Percentiles rank a stretch among this genome's conserved stretches.
Evolutionary conservation across 371 early-diverging fungal species (phyloP).

Genomic region (Mucor circinelloides): DNA sequence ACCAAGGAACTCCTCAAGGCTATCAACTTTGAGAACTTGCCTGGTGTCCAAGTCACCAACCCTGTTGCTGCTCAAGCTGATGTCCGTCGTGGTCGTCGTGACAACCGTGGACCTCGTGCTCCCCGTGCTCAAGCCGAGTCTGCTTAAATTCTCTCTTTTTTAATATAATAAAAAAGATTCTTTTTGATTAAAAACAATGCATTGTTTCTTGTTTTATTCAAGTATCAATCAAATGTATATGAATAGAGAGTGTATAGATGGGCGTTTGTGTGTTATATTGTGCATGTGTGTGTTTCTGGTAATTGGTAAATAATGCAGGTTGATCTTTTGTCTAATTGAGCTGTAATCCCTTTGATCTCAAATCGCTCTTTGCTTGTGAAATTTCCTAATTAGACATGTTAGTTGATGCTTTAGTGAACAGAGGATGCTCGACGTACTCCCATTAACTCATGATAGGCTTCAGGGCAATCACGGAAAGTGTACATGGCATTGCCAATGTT

Average conservation of each 20-base stretch:
- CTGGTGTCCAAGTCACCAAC: conserved; percentile 66
- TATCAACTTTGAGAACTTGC: conserved; percentile 88
- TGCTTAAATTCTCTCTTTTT: conserved; percentile 12
- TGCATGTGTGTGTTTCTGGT: background rate
- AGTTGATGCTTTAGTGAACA: background rate
- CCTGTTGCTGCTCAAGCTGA: conserved; percentile 46
- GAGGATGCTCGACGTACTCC: conserved; percentile 46
- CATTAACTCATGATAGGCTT: conserved; percentile 81
- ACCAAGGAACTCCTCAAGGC: conserved; percentile 93
- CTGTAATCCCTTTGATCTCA: conserved; percentile 61
- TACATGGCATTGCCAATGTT: conserved; percentile 84
- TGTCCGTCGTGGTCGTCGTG: conserved; percentile 35
- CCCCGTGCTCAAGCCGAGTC: conserved; percentile 23
- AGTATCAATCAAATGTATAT: too few relatives aligned
- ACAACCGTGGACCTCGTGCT: conserved; percentile 32
- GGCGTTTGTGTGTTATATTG: background rate
- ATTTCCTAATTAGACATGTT: conserved; percentile 55
- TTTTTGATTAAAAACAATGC: background rate
- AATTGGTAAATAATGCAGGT: background rate
- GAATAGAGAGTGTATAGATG: too few relatives aligned
- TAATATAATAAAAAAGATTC: background rate
- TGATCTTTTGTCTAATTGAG: conserved; percentile 14
- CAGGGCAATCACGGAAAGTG: conserved; percentile 90
- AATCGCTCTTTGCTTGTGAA: conserved; percentile 62
- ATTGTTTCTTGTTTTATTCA: background rate